Conservation (phyloP, 495 filamentous ascomycete genomes). For the Ramalina peruviana region DNA sequence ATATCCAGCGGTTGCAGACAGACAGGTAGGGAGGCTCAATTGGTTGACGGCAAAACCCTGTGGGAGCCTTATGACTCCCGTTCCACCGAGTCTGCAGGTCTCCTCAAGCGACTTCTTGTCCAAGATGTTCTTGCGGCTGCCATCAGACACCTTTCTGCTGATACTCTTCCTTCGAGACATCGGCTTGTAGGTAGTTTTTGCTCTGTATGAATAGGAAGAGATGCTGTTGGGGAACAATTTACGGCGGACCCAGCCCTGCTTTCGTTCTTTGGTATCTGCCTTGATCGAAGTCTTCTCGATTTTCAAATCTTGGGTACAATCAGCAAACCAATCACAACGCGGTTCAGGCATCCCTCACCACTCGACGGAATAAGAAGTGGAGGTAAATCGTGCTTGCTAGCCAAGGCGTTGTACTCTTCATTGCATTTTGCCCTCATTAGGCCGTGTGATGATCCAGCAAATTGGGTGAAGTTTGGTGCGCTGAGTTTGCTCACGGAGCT, state of each 20-base stretch:
- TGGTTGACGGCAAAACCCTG: constrained; percentile 47
- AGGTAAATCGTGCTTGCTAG: constrained; percentile 22
- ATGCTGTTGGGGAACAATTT: constrained; percentile 20
- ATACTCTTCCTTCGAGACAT: constrained; percentile 13
- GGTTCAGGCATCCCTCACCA: not conserved
- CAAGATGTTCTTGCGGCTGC: constrained; percentile 30
- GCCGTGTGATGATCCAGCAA: constrained; percentile 18
- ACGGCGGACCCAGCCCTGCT: constrained; percentile 20
- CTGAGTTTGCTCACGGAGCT: constrained; percentile 15
- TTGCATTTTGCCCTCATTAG: constrained; percentile 25
- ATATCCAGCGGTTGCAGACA: constrained; percentile 56
- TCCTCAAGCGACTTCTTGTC: constrained; percentile 48
- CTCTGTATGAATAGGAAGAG: constrained; percentile 17
- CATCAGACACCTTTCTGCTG: constrained; percentile 20
- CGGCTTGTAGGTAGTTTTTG: constrained; percentile 14
- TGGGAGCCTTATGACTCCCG: constrained; percentile 53
- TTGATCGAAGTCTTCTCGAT: not conserved
- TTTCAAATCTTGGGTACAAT: not conserved
- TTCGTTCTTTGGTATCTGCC: not conserved
- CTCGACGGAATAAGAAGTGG: not conserved
- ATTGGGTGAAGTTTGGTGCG: constrained; percentile 10
- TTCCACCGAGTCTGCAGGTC: constrained; percentile 59
- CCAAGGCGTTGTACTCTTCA: constrained; percentile 40
- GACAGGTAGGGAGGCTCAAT: constrained; percentile 56
- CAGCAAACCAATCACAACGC: not conserved